phyloP scores from a whole-genome alignment of 331 rosid species.

The Pyracantha coccinea region DNA sequence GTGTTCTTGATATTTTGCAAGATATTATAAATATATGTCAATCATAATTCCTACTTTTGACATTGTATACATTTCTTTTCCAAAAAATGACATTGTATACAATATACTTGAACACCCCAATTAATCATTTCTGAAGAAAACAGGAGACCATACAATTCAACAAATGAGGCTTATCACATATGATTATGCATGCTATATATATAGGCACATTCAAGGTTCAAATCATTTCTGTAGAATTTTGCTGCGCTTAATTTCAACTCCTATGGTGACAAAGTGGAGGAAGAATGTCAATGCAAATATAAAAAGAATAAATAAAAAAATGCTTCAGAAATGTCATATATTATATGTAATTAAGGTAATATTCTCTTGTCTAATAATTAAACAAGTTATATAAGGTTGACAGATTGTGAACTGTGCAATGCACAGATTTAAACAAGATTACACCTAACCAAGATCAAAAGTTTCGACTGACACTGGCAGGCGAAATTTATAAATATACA shows the following conservation, averaged over 20 bases:
- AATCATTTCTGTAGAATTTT: conserved; percentile 9
- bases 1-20: neutral
- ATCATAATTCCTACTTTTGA: conserved; percentile 1
- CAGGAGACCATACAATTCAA: neutral
- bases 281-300: too few species aligned
- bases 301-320: too few species aligned
- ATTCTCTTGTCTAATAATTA: too few species aligned
- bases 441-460: too few species aligned
- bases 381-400: too few species aligned
- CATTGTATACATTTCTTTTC: neutral
- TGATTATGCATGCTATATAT: neutral
- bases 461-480: too few species aligned
- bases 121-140: neutral
- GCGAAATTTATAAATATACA: too few species aligned
- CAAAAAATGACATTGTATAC: too few species aligned
- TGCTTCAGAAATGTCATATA: too few species aligned
- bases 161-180: neutral
- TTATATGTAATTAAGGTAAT: too few species aligned
- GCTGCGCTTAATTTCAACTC: neutral
- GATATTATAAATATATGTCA: neutral
- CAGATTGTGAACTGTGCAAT: too few species aligned
- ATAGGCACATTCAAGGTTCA: neutral
- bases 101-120: neutral
- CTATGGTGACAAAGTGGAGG: neutral
- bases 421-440: too few species aligned